A percentile compares a stretch with the other conserved stretches of the same genome.
phyloP scores from a whole-genome alignment of 2,329 filamentous ascomycete genomes.

The Gnomoniopsis smithogilvyi region DNA sequence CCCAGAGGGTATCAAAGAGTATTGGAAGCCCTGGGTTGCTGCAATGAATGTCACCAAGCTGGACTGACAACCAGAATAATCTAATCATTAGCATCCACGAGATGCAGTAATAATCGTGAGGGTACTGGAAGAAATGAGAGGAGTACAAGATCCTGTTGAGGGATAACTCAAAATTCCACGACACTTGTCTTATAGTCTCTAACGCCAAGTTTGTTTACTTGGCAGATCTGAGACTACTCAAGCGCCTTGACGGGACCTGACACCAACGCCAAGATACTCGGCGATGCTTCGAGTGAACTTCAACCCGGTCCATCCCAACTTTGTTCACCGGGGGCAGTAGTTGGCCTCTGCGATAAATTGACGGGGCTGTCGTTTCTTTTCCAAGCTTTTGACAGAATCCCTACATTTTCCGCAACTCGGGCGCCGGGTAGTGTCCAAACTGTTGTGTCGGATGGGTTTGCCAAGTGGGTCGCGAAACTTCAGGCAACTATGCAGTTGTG shows the following conservation, averaged over 20 bases:
- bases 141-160: no score
- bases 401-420: background rate
- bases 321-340: background rate
- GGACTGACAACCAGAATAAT: background rate
- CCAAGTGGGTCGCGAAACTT: constrained; percentile 7
- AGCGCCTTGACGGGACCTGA: background rate
- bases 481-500: constrained; percentile 1
- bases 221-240: constrained; percentile 2
- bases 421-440: background rate
- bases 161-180: background rate
- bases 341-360: background rate
- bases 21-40: constrained; percentile 49
- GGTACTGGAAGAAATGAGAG: background rate
- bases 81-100: background rate
- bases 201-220: constrained; percentile 5
- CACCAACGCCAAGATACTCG: constrained; percentile 16
- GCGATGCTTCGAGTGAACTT: background rate
- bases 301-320: constrained; percentile 1
- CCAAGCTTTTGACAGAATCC: constrained; percentile 7
- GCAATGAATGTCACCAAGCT: constrained; percentile 32
- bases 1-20: constrained; percentile 40
- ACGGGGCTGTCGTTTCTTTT: background rate
- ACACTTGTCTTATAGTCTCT: background rate
- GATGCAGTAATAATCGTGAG: background rate
- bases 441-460: constrained; percentile 4